A percentile compares a stretch with the other conserved stretches of the same genome.
Evolutionary conservation across 495 filamentous ascomycete genomes (phyloP).

Genomic region (Aspergillus steynii): DNA sequence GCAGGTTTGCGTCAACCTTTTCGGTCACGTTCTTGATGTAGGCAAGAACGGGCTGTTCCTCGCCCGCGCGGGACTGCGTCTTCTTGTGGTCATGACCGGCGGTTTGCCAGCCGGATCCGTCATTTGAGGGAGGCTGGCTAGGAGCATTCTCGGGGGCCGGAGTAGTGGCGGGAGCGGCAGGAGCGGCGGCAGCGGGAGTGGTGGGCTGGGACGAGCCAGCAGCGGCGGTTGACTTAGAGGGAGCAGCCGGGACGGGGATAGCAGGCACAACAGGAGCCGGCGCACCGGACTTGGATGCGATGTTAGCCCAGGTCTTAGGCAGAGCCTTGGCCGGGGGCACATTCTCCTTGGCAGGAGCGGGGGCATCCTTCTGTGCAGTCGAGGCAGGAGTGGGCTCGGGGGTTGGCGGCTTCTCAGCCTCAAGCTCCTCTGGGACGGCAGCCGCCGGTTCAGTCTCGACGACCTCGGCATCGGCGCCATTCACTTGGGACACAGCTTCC

Average conservation of each 20-base stretch:
- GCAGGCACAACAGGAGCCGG: conserved; percentile 40
- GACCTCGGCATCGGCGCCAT: conserved; percentile 40
- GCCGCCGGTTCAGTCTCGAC: conserved; percentile 26
- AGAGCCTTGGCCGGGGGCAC: conserved; percentile 32
- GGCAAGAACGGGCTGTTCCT: conserved; percentile 69
- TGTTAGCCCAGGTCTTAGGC: conserved; percentile 91
- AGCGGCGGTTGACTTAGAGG: conserved; percentile 42
- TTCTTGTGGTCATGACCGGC: conserved; percentile 76
- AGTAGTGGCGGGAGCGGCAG: conserved; percentile 44
- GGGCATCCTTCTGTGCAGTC: conserved; percentile 43
- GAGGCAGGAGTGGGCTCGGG: conserved; percentile 50
- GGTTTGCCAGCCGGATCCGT: conserved; percentile 72
- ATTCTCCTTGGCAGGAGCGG: conserved; percentile 39
- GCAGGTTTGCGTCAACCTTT: conserved; percentile 67
- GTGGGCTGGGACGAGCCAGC: conserved; percentile 33
- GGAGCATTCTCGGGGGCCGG: conserved; percentile 42
- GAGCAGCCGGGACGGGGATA: conserved; percentile 38
- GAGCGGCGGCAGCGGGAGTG: conserved; percentile 35
- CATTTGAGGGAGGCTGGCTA: conserved; percentile 48
- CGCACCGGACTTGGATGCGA: conserved; percentile 56
- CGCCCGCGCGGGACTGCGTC: conserved; percentile 65
- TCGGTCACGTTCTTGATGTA: conserved; percentile 95
- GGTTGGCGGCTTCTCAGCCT: conserved; percentile 53
- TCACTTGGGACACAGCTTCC: conserved; percentile 41
- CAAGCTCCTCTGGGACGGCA: conserved; percentile 44